These are phyloP conservation scores for Hericium rajendrae DNA, from an alignment of 768 basidiomycete species.

Conservation along the genomic window DNA sequence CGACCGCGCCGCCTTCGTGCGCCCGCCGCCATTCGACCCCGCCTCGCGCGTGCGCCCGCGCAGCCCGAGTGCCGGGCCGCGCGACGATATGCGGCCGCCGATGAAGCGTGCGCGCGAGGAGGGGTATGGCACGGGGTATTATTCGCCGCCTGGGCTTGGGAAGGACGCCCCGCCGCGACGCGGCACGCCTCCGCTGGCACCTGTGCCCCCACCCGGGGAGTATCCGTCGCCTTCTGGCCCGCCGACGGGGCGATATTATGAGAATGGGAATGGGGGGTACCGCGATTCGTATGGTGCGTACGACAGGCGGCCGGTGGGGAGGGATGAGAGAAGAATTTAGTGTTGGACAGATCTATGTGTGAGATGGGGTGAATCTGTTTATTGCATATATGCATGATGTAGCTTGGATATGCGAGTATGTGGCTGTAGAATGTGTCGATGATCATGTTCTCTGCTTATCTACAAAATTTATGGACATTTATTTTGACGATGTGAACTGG, in stretches of 20 bases:
- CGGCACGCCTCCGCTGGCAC: not conserved
- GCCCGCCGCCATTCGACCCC: not conserved
- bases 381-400: too few species aligned
- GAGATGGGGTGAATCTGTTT: too few species aligned
- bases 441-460: too few species aligned
- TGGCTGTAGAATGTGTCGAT: too few species aligned
- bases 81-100: conserved; percentile 8
- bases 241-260: not conserved
- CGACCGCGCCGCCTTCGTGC: conserved; percentile 1
- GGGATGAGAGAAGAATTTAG: not conserved
- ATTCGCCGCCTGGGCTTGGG: conserved; percentile 1
- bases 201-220: not conserved
- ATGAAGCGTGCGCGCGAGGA: conserved; percentile 12
- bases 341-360: too few species aligned
- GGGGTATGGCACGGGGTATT: not conserved
- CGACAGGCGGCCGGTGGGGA: not conserved
- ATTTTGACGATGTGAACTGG: too few species aligned
- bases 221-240: not conserved
- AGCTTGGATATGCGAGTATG: too few species aligned
- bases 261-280: not conserved
- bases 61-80: conserved; percentile 7
- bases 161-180: not conserved
- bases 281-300: not conserved
- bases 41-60: conserved; percentile 9
- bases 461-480: too few species aligned